phyloP scores from a whole-genome alignment of 768 basidiomycete genomes.

The Kwoniella dendrophila region DNA sequence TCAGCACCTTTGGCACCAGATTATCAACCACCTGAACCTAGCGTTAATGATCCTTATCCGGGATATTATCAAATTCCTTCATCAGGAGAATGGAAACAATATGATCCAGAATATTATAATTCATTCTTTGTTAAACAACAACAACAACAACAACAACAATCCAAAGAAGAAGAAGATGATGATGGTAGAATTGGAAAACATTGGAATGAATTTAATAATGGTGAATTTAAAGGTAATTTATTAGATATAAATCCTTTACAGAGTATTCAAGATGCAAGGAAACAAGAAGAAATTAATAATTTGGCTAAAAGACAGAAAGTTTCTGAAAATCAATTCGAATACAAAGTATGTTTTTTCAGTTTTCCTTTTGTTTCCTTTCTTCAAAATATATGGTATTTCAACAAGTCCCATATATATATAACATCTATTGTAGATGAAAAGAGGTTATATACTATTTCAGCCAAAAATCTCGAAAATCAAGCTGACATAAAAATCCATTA shows the following conservation, averaged over 20 bases:
- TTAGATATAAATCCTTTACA: constrained; percentile 38
- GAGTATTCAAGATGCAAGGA: constrained; percentile 40
- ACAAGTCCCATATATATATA: no score
- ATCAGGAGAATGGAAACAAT: constrained; percentile 49
- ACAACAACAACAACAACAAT: background rate
- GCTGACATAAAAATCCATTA: background rate
- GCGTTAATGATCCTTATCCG: constrained; percentile 49
- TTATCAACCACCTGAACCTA: constrained; percentile 48
- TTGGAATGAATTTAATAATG: constrained; percentile 44
- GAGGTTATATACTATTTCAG: no score
- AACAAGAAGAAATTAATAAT: constrained; percentile 31
- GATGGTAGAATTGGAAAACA: constrained; percentile 47
- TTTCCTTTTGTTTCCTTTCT: background rate
- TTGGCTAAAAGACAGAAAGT: constrained; percentile 34
- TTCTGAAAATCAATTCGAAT: constrained; percentile 39
- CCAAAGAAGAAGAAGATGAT: constrained; percentile 20
- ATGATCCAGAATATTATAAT: constrained; percentile 50
- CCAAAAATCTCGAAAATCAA: no score
- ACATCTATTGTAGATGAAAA: no score
- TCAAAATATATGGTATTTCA: no score
- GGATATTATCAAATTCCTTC: constrained; percentile 53
- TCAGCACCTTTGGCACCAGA: constrained; percentile 49
- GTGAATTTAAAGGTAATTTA: constrained; percentile 32
- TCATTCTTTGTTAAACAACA: constrained; percentile 40
- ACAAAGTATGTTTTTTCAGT: constrained; percentile 43